Percentiles rank a stretch among this genome's conserved stretches.
These are phyloP conservation scores for Penicillium sp. DNA, from an alignment of 2,329 filamentous ascomycete genomes.

Conservation along the genomic window DNA sequence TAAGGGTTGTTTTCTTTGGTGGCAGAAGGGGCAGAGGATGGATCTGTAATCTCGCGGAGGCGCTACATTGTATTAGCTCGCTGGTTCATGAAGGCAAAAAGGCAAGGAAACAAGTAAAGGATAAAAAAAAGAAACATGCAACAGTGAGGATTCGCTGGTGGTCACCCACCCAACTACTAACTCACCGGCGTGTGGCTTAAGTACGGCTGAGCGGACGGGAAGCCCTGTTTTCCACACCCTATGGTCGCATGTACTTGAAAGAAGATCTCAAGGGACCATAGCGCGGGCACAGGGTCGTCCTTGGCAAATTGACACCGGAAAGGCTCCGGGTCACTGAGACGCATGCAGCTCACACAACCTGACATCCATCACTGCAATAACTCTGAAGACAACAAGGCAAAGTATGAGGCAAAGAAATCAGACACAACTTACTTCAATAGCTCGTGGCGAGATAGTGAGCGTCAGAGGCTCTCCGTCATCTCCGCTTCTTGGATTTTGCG, in stretches of 20 bases:
- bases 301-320: not conserved
- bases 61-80: slow-evolving; percentile 46
- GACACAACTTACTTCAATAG: slow-evolving; percentile 61
- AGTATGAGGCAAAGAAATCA: slow-evolving; percentile 1
- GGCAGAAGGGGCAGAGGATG: slow-evolving; percentile 40
- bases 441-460: slow-evolving; percentile 78
- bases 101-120: no score
- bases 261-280: slow-evolving; percentile 13
- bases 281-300: not conserved
- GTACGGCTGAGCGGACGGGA: slow-evolving; percentile 48
- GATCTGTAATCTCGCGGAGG: slow-evolving; percentile 67
- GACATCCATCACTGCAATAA: not conserved
- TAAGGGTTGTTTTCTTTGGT: slow-evolving; percentile 60
- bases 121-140: slow-evolving; percentile 37
- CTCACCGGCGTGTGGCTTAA: slow-evolving; percentile 46
- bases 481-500: slow-evolving; percentile 68
- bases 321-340: not conserved
- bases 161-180: slow-evolving; percentile 49
- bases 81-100: not conserved
- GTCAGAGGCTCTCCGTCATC: slow-evolving; percentile 81
- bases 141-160: slow-evolving; percentile 47
- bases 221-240: slow-evolving; percentile 48
- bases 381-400: not conserved
- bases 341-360: slow-evolving; percentile 1
- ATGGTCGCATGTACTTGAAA: slow-evolving; percentile 42